Conservation (phyloP, 2,329 filamentous ascomycete genomes). For the Fusarium coicis region DNA sequence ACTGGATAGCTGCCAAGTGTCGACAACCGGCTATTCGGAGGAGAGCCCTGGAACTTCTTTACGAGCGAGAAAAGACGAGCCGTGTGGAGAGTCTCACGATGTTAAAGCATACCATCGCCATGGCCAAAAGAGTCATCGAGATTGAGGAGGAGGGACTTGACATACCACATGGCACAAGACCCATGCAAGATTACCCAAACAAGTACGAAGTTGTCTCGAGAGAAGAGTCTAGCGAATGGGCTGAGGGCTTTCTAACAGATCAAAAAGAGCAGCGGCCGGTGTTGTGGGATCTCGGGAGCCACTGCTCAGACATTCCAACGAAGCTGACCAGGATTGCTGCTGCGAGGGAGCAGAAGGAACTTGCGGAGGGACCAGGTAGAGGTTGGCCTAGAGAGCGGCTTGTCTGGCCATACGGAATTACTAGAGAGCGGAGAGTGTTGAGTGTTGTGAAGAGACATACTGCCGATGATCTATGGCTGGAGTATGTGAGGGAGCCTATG, state of each 20-base stretch:
- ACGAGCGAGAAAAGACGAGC: neutral
- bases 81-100: neutral
- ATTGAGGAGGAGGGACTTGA: neutral
- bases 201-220: neutral
- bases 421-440: neutral
- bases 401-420: neutral
- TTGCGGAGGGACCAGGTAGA: neutral
- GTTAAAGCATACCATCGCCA: neutral
- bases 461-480: neutral
- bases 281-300: neutral
- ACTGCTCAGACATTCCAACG: rapidly evolving
- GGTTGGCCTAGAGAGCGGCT: neutral
- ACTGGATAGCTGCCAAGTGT: neutral
- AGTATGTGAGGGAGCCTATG: neutral
- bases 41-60: neutral
- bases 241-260: neutral
- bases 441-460: neutral
- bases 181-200: neutral
- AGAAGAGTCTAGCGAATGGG: neutral
- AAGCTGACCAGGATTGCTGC: neutral
- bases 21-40: neutral
- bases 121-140: neutral
- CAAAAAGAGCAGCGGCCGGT: neutral
- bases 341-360: neutral
- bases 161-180: neutral